Base-by-base conservation (phyloP, 345 rosid genomes). In the Brassica cretica region DNA sequence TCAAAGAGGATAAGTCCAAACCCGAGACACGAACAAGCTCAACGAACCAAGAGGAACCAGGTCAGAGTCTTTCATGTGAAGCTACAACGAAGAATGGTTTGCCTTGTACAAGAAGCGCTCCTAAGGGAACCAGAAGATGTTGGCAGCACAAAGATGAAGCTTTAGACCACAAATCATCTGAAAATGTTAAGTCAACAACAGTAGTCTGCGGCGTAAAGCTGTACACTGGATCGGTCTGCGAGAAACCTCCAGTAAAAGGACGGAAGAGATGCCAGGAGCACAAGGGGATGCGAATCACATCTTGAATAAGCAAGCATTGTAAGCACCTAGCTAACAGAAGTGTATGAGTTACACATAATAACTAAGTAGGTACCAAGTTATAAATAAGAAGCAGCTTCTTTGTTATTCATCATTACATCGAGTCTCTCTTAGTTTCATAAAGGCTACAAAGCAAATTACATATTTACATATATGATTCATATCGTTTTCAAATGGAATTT, bases 221-320 rank as follows among this genome's bases (percentile, higher is more conserved):
- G 39, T 53, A 53, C 39, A 41, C 73, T 46, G 82, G 84, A 37
- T 74, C 59, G 0, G 70, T 71, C 8, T 80, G 75, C 66, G 74
- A 41, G 75, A 77, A 76, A 67, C 9, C 75, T 59, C 84, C 82
- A 14, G 68, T 55, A 19, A 77, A 66, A 68, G 77, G 81, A 24
- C 15, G 81, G 18, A 68, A 81, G 67, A 81, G 84, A 72, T 81
- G 84, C 14, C 56, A 68, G 46, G 78, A 81, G 49, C 81, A 76
- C 71, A 81, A 81, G 68, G 81, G 78, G 72, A 81, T 76, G 84
- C 73, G 79, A 79, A 68, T 86, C 58, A 64, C 62, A n/a, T 72
- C 80, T 70, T 75, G 68, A 39, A 59, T 65, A 35, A 51, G 14
- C 18, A 76, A 35, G 69, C 51, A 62, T 27, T 44, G 19, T 51